These are phyloP conservation scores for Beauveria scarabaeidicola DNA, from an alignment of 2,329 filamentous ascomycete genomes.

Conservation along the genomic window DNA sequence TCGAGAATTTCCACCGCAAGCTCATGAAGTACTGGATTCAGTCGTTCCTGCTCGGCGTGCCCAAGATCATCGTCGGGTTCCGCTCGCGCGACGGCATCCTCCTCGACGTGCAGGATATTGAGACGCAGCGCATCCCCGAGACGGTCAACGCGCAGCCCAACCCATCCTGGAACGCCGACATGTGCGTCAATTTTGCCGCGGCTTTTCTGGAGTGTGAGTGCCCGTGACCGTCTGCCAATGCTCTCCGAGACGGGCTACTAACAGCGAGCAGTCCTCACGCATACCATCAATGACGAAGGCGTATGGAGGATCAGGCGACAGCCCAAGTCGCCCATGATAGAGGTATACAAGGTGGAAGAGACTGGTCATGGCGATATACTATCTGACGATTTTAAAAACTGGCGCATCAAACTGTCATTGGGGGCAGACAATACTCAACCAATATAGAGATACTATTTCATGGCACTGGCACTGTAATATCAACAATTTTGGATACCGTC, in stretches of 20 bases:
- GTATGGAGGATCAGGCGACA: slow-evolving; percentile 71
- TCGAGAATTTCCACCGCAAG: slow-evolving; percentile 75
- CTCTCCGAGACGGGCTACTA: slow-evolving; percentile 10
- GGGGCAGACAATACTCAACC: slow-evolving; percentile 6
- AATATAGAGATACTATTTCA: not conserved
- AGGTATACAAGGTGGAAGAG: slow-evolving; percentile 66
- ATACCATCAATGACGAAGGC: slow-evolving; percentile 57
- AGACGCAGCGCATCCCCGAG: slow-evolving; percentile 69
- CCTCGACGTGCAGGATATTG: slow-evolving; percentile 63
- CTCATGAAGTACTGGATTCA: slow-evolving; percentile 96
- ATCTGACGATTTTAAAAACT: slow-evolving; percentile 68
- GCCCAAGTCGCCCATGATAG: slow-evolving; percentile 56
- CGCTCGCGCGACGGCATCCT: slow-evolving; percentile 66
- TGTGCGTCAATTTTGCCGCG: slow-evolving; percentile 84
- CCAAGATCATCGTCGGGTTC: slow-evolving; percentile 86
- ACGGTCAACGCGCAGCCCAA: slow-evolving; percentile 60
- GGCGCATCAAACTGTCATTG: slow-evolving; percentile 51
- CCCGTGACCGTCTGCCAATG: not conserved
- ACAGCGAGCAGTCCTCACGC: slow-evolving; percentile 47
- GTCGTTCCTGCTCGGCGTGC: slow-evolving; percentile 87
- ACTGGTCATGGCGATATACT: slow-evolving; percentile 69
- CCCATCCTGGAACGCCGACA: slow-evolving; percentile 79
- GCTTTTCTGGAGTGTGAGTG: slow-evolving; percentile 66
- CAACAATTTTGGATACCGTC: not conserved
- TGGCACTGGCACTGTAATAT: not conserved